These are phyloP conservation scores for Extremus antarcticus DNA, from an alignment of 495 filamentous ascomycete genomes.

Conservation along the genomic window DNA sequence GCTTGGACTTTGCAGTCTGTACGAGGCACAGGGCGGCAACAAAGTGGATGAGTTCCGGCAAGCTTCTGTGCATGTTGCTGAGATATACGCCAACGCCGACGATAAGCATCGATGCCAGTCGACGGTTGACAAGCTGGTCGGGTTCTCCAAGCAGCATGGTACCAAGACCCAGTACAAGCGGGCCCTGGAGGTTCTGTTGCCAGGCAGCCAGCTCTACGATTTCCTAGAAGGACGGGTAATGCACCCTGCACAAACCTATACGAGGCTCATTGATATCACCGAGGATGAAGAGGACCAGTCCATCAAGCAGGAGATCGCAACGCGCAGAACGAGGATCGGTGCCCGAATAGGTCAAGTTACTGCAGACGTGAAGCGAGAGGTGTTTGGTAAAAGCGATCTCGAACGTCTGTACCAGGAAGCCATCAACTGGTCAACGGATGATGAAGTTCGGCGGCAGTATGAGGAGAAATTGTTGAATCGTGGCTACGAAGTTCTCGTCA, in stretches of 20 bases:
- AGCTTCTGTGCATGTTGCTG: conserved; percentile 59
- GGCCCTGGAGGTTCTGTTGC: conserved; percentile 65
- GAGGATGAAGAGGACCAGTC: conserved; percentile 81
- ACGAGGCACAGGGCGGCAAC: conserved; percentile 58
- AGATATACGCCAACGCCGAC: conserved; percentile 57
- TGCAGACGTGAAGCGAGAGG: conserved; percentile 75
- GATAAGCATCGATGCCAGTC: conserved; percentile 65
- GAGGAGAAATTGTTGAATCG: conserved; percentile 85
- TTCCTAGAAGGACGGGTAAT: conserved; percentile 78
- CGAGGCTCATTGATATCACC: conserved; percentile 69
- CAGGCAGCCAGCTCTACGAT: conserved; percentile 62
- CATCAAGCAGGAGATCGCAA: conserved; percentile 84
- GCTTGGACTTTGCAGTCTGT: conserved; percentile 82
- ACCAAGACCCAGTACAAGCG: conserved; percentile 59
- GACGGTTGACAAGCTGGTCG: conserved; percentile 67
- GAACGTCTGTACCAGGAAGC: conserved; percentile 67
- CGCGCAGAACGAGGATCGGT: conserved; percentile 77
- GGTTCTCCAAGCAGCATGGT: conserved; percentile 58
- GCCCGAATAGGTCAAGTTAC: conserved; percentile 74
- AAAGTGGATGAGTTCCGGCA: conserved; percentile 65
- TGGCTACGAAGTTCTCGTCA: conserved; percentile 62
- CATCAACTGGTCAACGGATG: conserved; percentile 82
- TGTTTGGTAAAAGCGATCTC: conserved; percentile 57
- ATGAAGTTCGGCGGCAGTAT: conserved; percentile 68
- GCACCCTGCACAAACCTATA: conserved; percentile 70